These are phyloP conservation scores for Clarkia xantiana DNA, from an alignment of 345 rosid species.

Conservation along the genomic window DNA sequence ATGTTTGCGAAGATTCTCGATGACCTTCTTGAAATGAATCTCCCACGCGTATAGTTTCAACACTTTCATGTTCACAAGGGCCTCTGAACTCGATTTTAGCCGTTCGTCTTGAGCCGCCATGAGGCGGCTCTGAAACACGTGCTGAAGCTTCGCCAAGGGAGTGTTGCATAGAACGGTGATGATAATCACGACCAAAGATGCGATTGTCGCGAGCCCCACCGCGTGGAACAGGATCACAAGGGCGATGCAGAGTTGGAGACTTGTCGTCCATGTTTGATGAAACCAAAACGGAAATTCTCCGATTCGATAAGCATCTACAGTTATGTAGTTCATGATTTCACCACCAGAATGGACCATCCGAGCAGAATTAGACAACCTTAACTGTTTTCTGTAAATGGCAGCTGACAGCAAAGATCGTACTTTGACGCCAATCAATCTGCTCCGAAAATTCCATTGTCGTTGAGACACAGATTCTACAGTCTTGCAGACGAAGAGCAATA, in stretches of 20 bases:
- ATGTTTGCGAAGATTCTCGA: slow-evolving; percentile 48
- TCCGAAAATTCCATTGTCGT: slow-evolving; percentile 86
- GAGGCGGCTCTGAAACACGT: slow-evolving; percentile 57
- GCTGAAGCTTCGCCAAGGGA: slow-evolving; percentile 92
- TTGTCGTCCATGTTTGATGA: slow-evolving; percentile 90
- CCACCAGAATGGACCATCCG: slow-evolving; percentile 71
- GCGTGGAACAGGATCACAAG: slow-evolving; percentile 62
- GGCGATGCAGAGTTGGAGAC: slow-evolving; percentile 69
- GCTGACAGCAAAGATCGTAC: slow-evolving; percentile 74
- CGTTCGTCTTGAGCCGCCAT: slow-evolving; percentile 78
- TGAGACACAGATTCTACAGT: slow-evolving; percentile 66
- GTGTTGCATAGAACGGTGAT: slow-evolving; percentile 69
- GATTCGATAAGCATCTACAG: slow-evolving; percentile 83
- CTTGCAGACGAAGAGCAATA: slow-evolving; percentile 49
- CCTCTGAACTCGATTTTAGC: slow-evolving; percentile 67
- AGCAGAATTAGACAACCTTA: slow-evolving; percentile 60
- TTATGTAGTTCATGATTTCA: slow-evolving; percentile 83
- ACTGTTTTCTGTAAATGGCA: slow-evolving; percentile 68
- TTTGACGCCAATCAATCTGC: slow-evolving; percentile 64
- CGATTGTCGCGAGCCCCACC: slow-evolving; percentile 75
- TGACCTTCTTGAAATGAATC: slow-evolving; percentile 63
- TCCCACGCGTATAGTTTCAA: slow-evolving; percentile 94
- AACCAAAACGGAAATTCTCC: slow-evolving; percentile 96
- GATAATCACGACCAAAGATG: slow-evolving; percentile 58
- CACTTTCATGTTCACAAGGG: slow-evolving; percentile 84